These are phyloP conservation scores for Colletotrichum ledebouriae DNA, from an alignment of 2,329 filamentous ascomycete genomes.

Conservation along the genomic window DNA sequence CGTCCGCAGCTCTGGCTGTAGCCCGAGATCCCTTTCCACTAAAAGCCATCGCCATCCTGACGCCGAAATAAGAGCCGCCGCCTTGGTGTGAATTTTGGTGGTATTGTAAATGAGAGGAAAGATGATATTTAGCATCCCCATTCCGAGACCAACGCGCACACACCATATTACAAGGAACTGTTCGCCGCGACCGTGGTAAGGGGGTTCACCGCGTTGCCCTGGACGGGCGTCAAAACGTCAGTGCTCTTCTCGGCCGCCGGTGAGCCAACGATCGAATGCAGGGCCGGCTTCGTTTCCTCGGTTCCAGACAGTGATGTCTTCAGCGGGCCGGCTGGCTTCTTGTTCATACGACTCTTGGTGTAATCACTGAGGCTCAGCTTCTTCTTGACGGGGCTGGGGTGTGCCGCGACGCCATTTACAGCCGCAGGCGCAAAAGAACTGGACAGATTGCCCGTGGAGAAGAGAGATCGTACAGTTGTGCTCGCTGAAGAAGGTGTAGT, in stretches of 20 bases:
- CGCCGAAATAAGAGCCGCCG: slow-evolving; percentile 31
- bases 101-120: slow-evolving; percentile 23
- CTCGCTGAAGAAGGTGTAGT: slow-evolving; percentile 64
- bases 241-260: slow-evolving; percentile 49
- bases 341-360: slow-evolving; percentile 70
- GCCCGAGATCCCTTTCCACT: slow-evolving; percentile 17
- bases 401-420: slow-evolving; percentile 59
- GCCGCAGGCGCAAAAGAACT: slow-evolving; percentile 59
- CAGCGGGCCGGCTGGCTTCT: slow-evolving; percentile 46
- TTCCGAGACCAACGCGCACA: neutral
- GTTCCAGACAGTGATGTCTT: slow-evolving; percentile 39
- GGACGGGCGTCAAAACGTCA: slow-evolving; percentile 42
- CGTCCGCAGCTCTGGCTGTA: slow-evolving; percentile 26
- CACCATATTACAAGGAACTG: slow-evolving; percentile 53
- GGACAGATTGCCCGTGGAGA: slow-evolving; percentile 55
- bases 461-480: slow-evolving; percentile 64
- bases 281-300: slow-evolving; percentile 57
- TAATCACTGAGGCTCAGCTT: slow-evolving; percentile 77
- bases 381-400: slow-evolving; percentile 74
- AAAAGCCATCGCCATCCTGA: slow-evolving; percentile 35
- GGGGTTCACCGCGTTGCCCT: slow-evolving; percentile 27
- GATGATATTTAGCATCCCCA: neutral
- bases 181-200: slow-evolving; percentile 28
- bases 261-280: slow-evolving; percentile 53
- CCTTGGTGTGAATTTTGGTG: slow-evolving; percentile 9